Percentiles rank a stretch among this genome's conserved stretches.
phyloP scores from a whole-genome alignment of 2,329 filamentous ascomycete species.

The Ceratocystis alfenasii region DNA sequence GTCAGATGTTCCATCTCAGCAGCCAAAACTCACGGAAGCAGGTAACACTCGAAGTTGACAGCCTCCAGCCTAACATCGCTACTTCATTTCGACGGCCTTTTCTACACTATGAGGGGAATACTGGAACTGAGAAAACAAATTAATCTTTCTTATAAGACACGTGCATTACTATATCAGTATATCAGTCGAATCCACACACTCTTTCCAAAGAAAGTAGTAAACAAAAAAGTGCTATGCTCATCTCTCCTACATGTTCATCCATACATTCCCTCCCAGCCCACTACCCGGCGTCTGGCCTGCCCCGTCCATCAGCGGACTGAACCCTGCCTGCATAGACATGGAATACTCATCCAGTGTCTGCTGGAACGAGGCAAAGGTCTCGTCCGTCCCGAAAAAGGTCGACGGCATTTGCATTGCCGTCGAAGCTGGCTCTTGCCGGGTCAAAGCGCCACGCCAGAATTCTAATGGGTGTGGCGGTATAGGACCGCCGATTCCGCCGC shows the following conservation, averaged over 20 bases:
- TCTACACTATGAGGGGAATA: no score
- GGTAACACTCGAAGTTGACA: no score
- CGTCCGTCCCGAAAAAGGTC: slow-evolving; percentile 31
- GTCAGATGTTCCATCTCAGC: no score
- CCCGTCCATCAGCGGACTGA: slow-evolving; percentile 12
- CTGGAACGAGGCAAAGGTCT: slow-evolving; percentile 32
- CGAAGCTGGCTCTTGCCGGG: slow-evolving; percentile 24
- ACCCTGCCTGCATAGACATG: slow-evolving; percentile 15
- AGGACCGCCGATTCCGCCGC: background rate
- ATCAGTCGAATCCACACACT: no score
- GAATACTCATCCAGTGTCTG: slow-evolving; percentile 32
- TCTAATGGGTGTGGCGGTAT: slow-evolving; percentile 19
- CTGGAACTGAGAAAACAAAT: no score
- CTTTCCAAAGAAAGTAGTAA: background rate
- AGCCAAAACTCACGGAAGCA: no score
- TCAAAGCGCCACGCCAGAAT: slow-evolving; percentile 21
- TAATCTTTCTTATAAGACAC: no score
- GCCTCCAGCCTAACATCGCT: no score
- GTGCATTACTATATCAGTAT: no score
- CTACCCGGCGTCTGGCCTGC: background rate
- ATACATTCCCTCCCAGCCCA: slow-evolving; percentile 14
- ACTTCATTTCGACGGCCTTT: no score
- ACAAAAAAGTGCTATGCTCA: background rate
- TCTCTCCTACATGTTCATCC: slow-evolving; percentile 19
- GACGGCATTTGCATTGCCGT: slow-evolving; percentile 27